Evolutionary conservation across 2,329 filamentous ascomycete species (phyloP), one percentile per base, ranked within the genome.

Genomic region (Ophiostoma populinum): DNA sequence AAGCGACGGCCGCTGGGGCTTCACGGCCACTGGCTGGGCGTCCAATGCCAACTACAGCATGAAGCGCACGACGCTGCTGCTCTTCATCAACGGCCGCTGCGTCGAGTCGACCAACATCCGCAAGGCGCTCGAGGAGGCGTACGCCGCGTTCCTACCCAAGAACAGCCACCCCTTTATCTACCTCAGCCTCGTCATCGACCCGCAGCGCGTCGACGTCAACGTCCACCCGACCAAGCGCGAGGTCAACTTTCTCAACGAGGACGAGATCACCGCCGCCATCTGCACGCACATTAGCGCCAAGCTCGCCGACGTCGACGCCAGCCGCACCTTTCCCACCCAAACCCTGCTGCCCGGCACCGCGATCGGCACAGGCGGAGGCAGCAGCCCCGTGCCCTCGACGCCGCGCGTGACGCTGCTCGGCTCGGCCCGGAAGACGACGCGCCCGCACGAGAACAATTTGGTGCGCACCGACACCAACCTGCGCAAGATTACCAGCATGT

Each of bases 401-500:
- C 19, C 30, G 15, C 15, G n/a, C 9, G 7, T 13, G 8, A 21
- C 12, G 12, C 50, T 43, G 46, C 32, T 43, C 54, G 51, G 54
- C 54, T 21, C n/a, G 4, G 20, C 11, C 8, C 43, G 50, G 36
- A 44, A 38, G 42, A 52, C 57, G 1, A 50, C 65, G 36, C 73
- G 70, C 39, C 68, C 75, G 1, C 77, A 85, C 43, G 82, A 90
- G 49, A 92, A 92, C 50, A 92, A 80, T 37, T 70, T 98, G 10
- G 75, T 98, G 3, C 75, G 90, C 15, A 95, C 87, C 9, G 90
- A 98, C 51, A 75, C 81, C 2, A 80, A 77, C 40, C 65, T 82
- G 43, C 79, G 86, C 39, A 98, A 98, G 53, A 98, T 98, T 42
- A 98, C 90, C 0, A 85, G 81, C 41, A 95, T 98, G 87, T 71